These are phyloP conservation scores for Drosera capensis DNA, from an alignment of 148 eudicot species.

Conservation along the genomic window DNA sequence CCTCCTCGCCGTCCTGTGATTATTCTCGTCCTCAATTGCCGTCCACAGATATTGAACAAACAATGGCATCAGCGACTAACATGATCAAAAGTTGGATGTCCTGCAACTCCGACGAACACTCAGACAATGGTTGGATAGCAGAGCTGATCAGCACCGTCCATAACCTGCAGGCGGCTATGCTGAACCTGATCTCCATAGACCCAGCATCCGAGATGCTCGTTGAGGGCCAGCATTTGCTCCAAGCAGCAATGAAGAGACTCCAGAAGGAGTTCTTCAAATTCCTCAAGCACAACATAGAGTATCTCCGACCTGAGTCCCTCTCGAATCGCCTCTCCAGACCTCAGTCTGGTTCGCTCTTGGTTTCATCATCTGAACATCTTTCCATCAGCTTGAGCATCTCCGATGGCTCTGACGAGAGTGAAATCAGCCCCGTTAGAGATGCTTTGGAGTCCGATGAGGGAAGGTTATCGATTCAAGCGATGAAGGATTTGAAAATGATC, in stretches of 20 bases:
- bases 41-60: constrained; percentile 28
- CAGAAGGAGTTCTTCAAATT: constrained; percentile 43
- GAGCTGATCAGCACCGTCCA: constrained; percentile 28
- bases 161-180: constrained; percentile 32
- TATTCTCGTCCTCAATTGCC: constrained; percentile 10
- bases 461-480: constrained; percentile 6
- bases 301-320: constrained; percentile 21
- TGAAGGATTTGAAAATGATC: constrained; percentile 40
- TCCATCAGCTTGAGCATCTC: not conserved
- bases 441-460: constrained; percentile 1
- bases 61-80: constrained; percentile 26
- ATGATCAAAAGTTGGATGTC: constrained; percentile 34
- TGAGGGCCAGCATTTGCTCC: constrained; percentile 35
- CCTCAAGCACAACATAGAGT: constrained; percentile 23
- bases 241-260: constrained; percentile 45
- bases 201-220: constrained; percentile 22
- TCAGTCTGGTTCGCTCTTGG: not conserved
- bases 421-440: not conserved
- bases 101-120: constrained; percentile 10
- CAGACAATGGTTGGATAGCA: constrained; percentile 16
- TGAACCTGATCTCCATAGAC: constrained; percentile 14
- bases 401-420: constrained; percentile 11
- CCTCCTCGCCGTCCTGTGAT: constrained; percentile 7
- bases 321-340: constrained; percentile 15
- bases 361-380: not conserved